phyloP scores from a whole-genome alignment of 192 early-diverging fungal genomes.

The Martensiomyces pterosporus region DNA sequence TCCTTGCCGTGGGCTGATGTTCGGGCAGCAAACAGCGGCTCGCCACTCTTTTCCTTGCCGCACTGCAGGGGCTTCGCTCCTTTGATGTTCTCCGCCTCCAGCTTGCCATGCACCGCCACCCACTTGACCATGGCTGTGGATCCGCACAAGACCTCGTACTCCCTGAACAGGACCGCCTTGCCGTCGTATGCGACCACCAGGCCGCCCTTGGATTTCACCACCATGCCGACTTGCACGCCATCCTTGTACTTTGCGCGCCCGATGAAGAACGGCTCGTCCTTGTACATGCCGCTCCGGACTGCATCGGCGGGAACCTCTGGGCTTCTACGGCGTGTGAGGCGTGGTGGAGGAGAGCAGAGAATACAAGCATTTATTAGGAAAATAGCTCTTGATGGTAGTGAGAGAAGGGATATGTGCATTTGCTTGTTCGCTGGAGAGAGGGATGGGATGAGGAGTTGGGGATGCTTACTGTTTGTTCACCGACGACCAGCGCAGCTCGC shows the following conservation, averaged over 20 bases:
- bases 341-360: no score
- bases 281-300: constrained; percentile 22
- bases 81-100: constrained; percentile 11
- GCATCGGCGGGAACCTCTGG: constrained; percentile 16
- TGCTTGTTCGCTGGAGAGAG: neutral
- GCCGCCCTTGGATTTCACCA: constrained; percentile 25
- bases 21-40: constrained; percentile 49
- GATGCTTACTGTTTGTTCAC: constrained; percentile 32
- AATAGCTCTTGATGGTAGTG: no score
- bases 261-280: constrained; percentile 19
- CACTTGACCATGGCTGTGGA: constrained; percentile 10
- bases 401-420: constrained; percentile 1
- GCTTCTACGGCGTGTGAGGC: no score
- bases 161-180: constrained; percentile 26
- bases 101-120: constrained; percentile 10
- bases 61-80: constrained; percentile 27
- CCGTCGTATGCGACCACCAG: constrained; percentile 29
- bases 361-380: no score
- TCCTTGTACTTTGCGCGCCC: constrained; percentile 29
- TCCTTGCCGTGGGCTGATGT: constrained; percentile 41
- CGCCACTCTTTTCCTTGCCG: constrained; percentile 52
- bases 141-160: constrained; percentile 37
- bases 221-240: constrained; percentile 36
- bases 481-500: constrained; percentile 17
- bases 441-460: neutral